These are phyloP conservation scores for Tricholoma bakamatsutake DNA, from an alignment of 768 basidiomycete species.

Conservation along the genomic window DNA sequence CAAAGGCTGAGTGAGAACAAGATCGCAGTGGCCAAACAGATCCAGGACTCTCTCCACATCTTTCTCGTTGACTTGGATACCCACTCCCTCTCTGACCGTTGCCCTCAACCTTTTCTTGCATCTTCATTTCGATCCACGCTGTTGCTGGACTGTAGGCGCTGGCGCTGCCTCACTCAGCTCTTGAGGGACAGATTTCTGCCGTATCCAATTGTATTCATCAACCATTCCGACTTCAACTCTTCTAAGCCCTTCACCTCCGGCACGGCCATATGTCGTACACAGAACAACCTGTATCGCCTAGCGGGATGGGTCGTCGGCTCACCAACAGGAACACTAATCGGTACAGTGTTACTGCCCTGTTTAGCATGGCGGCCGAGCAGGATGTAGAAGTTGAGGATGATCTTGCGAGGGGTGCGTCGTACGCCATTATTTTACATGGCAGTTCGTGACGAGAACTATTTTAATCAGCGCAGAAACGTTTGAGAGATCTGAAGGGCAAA, in stretches of 20 bases:
- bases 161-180: slow-evolving; percentile 33
- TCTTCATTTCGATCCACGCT: slow-evolving; percentile 19
- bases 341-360: slow-evolving; percentile 92
- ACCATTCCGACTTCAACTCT: slow-evolving; percentile 15
- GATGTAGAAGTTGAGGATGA: slow-evolving; percentile 98
- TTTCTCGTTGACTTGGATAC: slow-evolving; percentile 34
- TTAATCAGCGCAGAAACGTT: slow-evolving; percentile 83
- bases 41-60: slow-evolving; percentile 7
- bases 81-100: slow-evolving; percentile 19
- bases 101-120: slow-evolving; percentile 12
- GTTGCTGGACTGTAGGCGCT: slow-evolving; percentile 35
- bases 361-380: slow-evolving; percentile 98
- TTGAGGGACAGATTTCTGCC: slow-evolving; percentile 8
- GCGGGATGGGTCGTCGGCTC: slow-evolving; percentile 65
- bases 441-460: slow-evolving; percentile 4
- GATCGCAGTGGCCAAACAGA: slow-evolving; percentile 3
- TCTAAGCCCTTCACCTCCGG: slow-evolving; percentile 14
- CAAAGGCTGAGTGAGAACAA: slow-evolving; percentile 5
- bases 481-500: slow-evolving; percentile 92
- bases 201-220: slow-evolving; percentile 9
- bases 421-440: slow-evolving; percentile 4
- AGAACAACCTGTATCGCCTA: slow-evolving; percentile 57
- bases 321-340: slow-evolving; percentile 94
- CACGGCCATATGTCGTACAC: slow-evolving; percentile 54
- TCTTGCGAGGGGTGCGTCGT: slow-evolving; percentile 77